Base-by-base conservation (phyloP, 148 eudicot species). In the Talinum fruticosum region DNA sequence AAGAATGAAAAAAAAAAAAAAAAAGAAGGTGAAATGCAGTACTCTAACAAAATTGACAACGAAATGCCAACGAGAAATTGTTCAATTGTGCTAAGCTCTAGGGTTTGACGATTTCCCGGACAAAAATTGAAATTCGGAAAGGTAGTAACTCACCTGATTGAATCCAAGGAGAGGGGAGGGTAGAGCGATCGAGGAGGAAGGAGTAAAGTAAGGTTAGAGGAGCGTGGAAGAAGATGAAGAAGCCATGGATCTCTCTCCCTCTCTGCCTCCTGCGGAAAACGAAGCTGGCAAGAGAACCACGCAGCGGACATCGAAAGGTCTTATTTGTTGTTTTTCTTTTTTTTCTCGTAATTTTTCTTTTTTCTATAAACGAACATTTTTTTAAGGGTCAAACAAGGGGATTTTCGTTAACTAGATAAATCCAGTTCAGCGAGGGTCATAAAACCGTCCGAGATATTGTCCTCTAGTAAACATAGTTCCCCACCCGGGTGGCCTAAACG, bases 181-280 rank as follows among this genome's bases (percentile, higher is more conserved):
- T 44, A 44, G 21, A 76, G 66, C 33, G 54, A 62, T 29, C 37
- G 26, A 75, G 10, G 51, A 30, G 14, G 26, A 24, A 10, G 69
- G 13, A 28, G 68, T 74, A 53, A 59, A 74, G 64, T 33, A 28
- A 2, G 76, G 38, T 73, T 59, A 73, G 45, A 23, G 45, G 32
- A 23, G 47, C 44, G 47, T 34, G 24, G 51, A 71, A 71, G 57
- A 71, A 24, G 74, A 71, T 18, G 75, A 44, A 29, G 13, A 29
- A 32, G 76, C 67, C 76, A 74, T 59, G 30, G 76, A 62, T 62
- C 38, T 54, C 30, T 23, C 23, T 72, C 59, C 32, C 71, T 67
- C 73, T 28, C 73, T 26, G 54, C 10, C 70, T 7, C 66, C 32
- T 62, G 66, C 16, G 66, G 33, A 62, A 28, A 62, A 26, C 66